Conservation (phyloP, 2,329 filamentous ascomycete species). For the Stagonosporopsis vannaccii region DNA sequence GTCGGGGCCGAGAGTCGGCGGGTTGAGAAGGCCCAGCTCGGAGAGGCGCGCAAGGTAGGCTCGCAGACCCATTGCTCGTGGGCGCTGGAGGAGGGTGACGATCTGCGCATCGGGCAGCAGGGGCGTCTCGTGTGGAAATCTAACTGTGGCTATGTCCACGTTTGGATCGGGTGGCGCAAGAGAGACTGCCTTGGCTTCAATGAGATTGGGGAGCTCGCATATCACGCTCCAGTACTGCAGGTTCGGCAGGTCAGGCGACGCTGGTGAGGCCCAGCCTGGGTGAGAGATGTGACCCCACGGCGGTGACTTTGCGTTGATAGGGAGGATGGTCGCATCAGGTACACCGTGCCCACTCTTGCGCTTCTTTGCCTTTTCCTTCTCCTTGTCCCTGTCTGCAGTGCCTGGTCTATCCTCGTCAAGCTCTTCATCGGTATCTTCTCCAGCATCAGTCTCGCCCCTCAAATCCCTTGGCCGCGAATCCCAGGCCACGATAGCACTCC, state of each 20-base stretch:
- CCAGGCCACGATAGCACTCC: slow-evolving; percentile 83
- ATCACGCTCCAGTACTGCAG: slow-evolving; percentile 86
- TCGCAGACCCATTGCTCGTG: slow-evolving; percentile 74
- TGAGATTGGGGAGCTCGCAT: slow-evolving; percentile 82
- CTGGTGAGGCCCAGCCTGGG: slow-evolving; percentile 85
- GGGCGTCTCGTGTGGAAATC: slow-evolving; percentile 36
- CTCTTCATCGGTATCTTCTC: slow-evolving; percentile 24
- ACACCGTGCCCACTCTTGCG: slow-evolving; percentile 35
- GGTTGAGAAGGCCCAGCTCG: slow-evolving; percentile 67
- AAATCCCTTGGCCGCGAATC: slow-evolving; percentile 74
- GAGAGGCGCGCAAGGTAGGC: slow-evolving; percentile 79
- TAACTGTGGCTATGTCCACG: slow-evolving; percentile 33
- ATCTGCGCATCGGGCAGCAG: slow-evolving; percentile 68
- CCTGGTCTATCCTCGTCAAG: slow-evolving; percentile 24
- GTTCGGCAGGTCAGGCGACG: slow-evolving; percentile 74
- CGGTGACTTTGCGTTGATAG: slow-evolving; percentile 56
- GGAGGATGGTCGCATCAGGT: slow-evolving; percentile 44
- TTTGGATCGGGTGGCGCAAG: slow-evolving; percentile 70
- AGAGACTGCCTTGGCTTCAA: slow-evolving; percentile 92
- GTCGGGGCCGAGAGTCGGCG: slow-evolving; percentile 56
- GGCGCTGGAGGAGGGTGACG: slow-evolving; percentile 74
- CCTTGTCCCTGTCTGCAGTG: slow-evolving; percentile 41
- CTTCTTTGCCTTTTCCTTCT: slow-evolving; percentile 36
- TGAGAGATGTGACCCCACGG: slow-evolving; percentile 88
- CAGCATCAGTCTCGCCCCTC: slow-evolving; percentile 49